Percentiles rank a stretch among this genome's conserved stretches.
These are phyloP conservation scores for Euphorbia lathyris DNA, from an alignment of 345 rosid genomes.

Conservation along the genomic window DNA sequence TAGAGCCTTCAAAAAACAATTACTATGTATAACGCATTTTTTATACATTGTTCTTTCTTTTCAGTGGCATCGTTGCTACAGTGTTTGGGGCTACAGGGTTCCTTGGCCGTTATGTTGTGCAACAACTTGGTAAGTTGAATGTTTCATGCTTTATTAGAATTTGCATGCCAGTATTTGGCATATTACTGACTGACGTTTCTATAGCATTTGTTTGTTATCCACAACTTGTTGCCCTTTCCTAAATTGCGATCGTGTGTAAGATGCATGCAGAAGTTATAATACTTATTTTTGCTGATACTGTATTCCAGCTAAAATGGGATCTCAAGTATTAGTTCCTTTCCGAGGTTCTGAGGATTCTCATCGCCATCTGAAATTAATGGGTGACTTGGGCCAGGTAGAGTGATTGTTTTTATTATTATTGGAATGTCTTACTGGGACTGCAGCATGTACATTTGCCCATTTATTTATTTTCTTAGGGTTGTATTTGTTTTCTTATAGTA, in stretches of 20 bases:
- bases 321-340: conserved; percentile 96
- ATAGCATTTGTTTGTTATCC: background rate
- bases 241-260: background rate
- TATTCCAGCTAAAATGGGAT: conserved; percentile 82
- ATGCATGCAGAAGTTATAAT: background rate
- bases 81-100: conserved; percentile 99
- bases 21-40: background rate
- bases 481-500: background rate
- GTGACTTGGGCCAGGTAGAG: conserved; percentile 94
- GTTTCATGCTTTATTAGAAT: background rate
- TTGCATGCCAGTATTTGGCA: background rate
- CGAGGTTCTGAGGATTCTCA: conserved; percentile 89
- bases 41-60: conserved; percentile 6
- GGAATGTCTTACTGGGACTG: background rate
- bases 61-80: conserved; percentile 91
- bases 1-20: too few relatives aligned
- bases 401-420: background rate
- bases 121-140: conserved; percentile 79
- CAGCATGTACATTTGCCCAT: background rate
- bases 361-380: conserved; percentile 98
- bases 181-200: background rate
- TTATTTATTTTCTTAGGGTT: background rate
- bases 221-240: background rate
- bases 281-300: conserved; percentile 2
- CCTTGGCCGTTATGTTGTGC: conserved; percentile 97